Evolutionary conservation across 148 eudicot genomes (phyloP).

Genomic region (Rhododendron kiyosumense): DNA sequence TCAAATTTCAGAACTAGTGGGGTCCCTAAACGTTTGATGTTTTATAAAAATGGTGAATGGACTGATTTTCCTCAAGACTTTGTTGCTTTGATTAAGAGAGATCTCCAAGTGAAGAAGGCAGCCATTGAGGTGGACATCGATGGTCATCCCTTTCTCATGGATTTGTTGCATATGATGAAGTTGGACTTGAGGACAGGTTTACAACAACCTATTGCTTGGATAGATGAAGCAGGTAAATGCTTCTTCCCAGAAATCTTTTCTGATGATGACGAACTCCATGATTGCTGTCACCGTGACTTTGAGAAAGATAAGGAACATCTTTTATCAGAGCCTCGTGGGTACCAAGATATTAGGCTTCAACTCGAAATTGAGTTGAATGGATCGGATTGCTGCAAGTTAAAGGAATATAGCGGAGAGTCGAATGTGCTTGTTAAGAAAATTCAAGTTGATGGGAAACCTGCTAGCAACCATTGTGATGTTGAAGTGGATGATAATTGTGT

Average conservation of each 20-base stretch:
- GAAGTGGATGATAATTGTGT: slow-evolving; percentile 47
- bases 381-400: slow-evolving; percentile 24
- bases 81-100: slow-evolving; percentile 44
- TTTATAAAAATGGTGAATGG: slow-evolving; percentile 68
- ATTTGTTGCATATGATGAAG: slow-evolving; percentile 72
- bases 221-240: slow-evolving; percentile 77
- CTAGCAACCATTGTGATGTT: slow-evolving; percentile 14
- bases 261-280: slow-evolving; percentile 30
- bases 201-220: slow-evolving; percentile 81
- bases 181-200: slow-evolving; percentile 53
- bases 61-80: slow-evolving; percentile 52
- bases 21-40: slow-evolving; percentile 70
- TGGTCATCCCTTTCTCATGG: slow-evolving; percentile 42
- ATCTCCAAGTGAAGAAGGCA: slow-evolving; percentile 55
- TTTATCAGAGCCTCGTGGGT: slow-evolving; percentile 17
- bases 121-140: slow-evolving; percentile 53
- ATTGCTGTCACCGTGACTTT: slow-evolving; percentile 17
- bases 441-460: slow-evolving; percentile 29
- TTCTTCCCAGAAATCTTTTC: slow-evolving; percentile 68
- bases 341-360: slow-evolving; percentile 59
- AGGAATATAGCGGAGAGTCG: slow-evolving; percentile 65
- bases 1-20: slow-evolving; percentile 58
- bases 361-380: slow-evolving; percentile 75
- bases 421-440: slow-evolving; percentile 47
- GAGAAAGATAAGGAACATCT: slow-evolving; percentile 28